Conservation (phyloP, 371 early-diverging fungal species). For the Rhizopus stolonifer region DNA sequence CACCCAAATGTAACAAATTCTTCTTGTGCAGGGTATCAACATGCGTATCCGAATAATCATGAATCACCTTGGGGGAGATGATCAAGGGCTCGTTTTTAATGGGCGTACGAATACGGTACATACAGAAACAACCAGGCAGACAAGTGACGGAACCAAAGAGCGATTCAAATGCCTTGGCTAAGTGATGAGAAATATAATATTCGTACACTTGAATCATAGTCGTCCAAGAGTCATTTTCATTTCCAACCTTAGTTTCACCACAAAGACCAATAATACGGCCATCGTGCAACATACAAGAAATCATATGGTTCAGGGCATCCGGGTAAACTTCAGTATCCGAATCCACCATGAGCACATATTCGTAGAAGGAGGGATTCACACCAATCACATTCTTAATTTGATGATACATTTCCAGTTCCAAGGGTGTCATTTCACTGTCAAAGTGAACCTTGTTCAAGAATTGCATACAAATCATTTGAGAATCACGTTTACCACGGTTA, state of each 20-base stretch:
- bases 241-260: slow-evolving; percentile 89
- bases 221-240: slow-evolving; percentile 86
- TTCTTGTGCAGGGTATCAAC: slow-evolving; percentile 98
- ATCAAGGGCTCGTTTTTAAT: slow-evolving; percentile 86
- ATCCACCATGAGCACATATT: slow-evolving; percentile 93
- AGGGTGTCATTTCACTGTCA: slow-evolving; percentile 79
- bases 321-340: slow-evolving; percentile 89
- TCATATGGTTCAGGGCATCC: slow-evolving; percentile 76
- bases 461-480: slow-evolving; percentile 96
- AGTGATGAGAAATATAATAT: slow-evolving; percentile 98
- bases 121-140: slow-evolving; percentile 95
- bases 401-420: slow-evolving; percentile 90
- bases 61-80: slow-evolving; percentile 84
- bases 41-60: slow-evolving; percentile 93
- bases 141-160: slow-evolving; percentile 98
- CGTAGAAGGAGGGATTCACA: slow-evolving; percentile 84
- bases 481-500: slow-evolving; percentile 99
- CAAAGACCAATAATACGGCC: slow-evolving; percentile 86
- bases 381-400: slow-evolving; percentile 83
- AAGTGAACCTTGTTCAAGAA: slow-evolving; percentile 98
- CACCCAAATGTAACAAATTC: slow-evolving; percentile 80
- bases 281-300: slow-evolving; percentile 83
- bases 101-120: slow-evolving; percentile 89
- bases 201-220: slow-evolving; percentile 99
- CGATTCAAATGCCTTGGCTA: slow-evolving; percentile 98